Base-by-base conservation (phyloP, 345 rosid species). In the Mangifera indica region DNA sequence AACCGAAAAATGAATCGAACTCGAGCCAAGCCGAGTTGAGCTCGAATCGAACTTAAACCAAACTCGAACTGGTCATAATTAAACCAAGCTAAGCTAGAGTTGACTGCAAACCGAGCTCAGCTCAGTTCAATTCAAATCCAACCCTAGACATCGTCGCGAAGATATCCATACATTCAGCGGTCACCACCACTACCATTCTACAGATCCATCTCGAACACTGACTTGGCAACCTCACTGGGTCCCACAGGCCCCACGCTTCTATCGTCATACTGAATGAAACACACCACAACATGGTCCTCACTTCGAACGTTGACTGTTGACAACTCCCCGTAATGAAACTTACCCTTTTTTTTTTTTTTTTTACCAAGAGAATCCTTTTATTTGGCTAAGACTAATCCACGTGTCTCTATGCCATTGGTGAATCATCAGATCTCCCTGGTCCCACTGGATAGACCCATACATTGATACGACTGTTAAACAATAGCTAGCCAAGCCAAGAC, bases 381-480 rank as follows among this genome's bases (percentile, higher is more conserved):
- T 80, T 60, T 77, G 96, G 97, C 89, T 91, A 88, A 90, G 88
- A 67, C 34, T 74, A 3, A 0, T 37, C 86, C 87, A 84, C 88
- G 87, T 76, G 96, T 76, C 66, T 0, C 0, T 0, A 0, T 70
- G 0, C 49, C 0, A 88, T 90, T 93, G 59, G 92, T 0, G 3
- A 0, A 0, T 18, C 3, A 2, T 22, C 51, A 71, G 93, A 91
- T 93, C 78, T 82, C 79, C 82, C n/a, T n/a, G 71, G 86, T 45
- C 91, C 93, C 86, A 82, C 84, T 12, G 76, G 89, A 88, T 93
- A 83, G 87, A 66, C 80, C 75, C 73, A 22, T 64, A 51, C 65
- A 3, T 9, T 14, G 64, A 69, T 63, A 57, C 56, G 6, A 55
- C 72, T 55, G 72, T 68, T 55, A n/a, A n/a, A 18, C 70, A 32